These are phyloP conservation scores for Cercospora brassicicola DNA, from an alignment of 2,329 filamentous ascomycete species.

Conservation along the genomic window DNA sequence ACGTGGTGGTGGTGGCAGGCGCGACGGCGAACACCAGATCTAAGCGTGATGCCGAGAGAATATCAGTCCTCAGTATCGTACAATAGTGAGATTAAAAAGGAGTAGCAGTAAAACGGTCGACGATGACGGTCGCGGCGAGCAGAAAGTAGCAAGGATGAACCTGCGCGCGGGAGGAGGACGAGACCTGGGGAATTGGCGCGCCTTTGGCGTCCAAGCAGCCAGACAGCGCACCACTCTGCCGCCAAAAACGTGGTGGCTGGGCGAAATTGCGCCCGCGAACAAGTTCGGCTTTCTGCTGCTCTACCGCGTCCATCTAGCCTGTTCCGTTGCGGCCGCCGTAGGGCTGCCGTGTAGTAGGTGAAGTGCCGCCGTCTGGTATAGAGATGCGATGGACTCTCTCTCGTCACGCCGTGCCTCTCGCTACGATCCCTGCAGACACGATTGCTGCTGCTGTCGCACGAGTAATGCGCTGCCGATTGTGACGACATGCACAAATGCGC, in stretches of 20 bases:
- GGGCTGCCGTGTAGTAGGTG: neutral
- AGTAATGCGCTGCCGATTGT: neutral
- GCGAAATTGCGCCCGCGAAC: neutral
- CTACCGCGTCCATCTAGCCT: neutral
- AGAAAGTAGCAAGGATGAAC: slow-evolving; percentile 5
- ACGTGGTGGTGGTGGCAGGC: neutral
- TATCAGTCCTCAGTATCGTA: neutral
- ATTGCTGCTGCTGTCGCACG: neutral
- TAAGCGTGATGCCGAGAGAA: neutral
- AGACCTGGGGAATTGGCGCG: neutral
- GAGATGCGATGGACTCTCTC: neutral
- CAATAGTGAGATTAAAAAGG: neutral
- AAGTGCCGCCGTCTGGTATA: neutral
- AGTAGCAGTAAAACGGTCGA: slow-evolving; percentile 3
- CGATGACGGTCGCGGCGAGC: neutral
- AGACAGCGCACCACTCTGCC: neutral
- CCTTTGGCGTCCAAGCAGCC: neutral
- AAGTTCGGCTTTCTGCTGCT: neutral
- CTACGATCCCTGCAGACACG: neutral
- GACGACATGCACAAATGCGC: neutral
- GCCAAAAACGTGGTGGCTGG: neutral
- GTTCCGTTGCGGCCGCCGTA: neutral
- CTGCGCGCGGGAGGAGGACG: neutral
- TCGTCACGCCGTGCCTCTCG: neutral
- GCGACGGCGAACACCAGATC: neutral